Conservation (phyloP, 176 grass and related monocot genomes). For the Saccharum spontaneum region DNA sequence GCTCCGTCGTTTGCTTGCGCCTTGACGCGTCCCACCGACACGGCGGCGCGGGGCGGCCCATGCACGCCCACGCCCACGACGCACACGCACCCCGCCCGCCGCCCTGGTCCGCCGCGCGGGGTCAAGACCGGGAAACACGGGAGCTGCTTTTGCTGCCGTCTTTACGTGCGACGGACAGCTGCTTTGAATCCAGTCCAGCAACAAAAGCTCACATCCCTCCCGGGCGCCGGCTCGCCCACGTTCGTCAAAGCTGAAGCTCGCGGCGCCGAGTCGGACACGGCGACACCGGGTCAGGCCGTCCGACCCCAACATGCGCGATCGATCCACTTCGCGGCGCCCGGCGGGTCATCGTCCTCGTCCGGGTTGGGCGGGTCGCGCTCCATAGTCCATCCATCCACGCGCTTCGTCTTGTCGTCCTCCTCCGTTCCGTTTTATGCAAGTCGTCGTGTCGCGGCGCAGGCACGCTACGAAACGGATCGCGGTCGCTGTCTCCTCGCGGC, state of each 20-base stretch:
- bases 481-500: constrained; percentile 32
- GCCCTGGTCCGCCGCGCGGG: constrained; percentile 24
- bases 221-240: background rate
- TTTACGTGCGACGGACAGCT: constrained; percentile 16
- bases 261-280: background rate
- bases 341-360: background rate
- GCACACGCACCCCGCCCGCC: background rate
- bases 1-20: background rate
- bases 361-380: background rate
- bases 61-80: background rate
- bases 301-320: background rate
- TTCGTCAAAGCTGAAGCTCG: background rate
- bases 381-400: background rate
- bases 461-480: background rate
- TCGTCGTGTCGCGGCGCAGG: background rate
- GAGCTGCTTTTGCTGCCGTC: constrained; percentile 40
- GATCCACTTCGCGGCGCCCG: background rate
- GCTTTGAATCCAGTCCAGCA: background rate
- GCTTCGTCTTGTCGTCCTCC: background rate
- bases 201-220: background rate
- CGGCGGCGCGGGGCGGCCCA: constrained; percentile 4
- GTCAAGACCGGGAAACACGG: constrained; percentile 60
- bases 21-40: constrained; percentile 1
- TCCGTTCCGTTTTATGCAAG: background rate
- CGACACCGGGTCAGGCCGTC: background rate